These are phyloP conservation scores for Amanita inopinata DNA, from an alignment of 768 basidiomycete species.

Conservation along the genomic window DNA sequence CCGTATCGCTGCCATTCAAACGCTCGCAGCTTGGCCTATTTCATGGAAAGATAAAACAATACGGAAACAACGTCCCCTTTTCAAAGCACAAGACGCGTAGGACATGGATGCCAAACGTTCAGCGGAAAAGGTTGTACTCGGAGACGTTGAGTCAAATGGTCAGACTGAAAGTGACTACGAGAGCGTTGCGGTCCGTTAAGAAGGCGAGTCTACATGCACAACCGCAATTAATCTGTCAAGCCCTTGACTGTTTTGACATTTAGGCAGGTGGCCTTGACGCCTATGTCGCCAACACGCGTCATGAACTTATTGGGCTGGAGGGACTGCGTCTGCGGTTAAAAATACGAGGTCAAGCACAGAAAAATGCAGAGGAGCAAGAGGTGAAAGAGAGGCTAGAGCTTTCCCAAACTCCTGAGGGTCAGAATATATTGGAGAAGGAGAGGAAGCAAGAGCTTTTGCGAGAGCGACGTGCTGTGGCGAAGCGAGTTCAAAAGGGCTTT, in stretches of 20 bases:
- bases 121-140: constrained; percentile 63
- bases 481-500: background rate
- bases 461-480: background rate
- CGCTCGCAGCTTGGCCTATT: constrained; percentile 74
- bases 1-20: constrained; percentile 65
- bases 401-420: background rate
- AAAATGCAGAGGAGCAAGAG: constrained; percentile 2
- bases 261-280: constrained; percentile 66
- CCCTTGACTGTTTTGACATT: no score
- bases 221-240: no score
- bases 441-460: constrained; percentile 4
- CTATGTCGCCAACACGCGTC: constrained; percentile 46
- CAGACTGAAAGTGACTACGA: constrained; percentile 61
- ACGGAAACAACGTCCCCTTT: constrained; percentile 85
- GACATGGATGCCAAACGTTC: constrained; percentile 84
- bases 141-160: constrained; percentile 50
- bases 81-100: constrained; percentile 83
- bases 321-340: constrained; percentile 31
- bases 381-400: constrained; percentile 1
- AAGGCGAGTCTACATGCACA: constrained; percentile 63
- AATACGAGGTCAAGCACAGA: constrained; percentile 12
- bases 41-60: constrained; percentile 70
- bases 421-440: constrained; percentile 6
- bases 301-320: constrained; percentile 27
- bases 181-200: constrained; percentile 73